A percentile compares a stretch with the other conserved stretches of the same genome.
phyloP scores from a whole-genome alignment of 2,329 filamentous ascomycete species.

The Ophiosphaerella narmari region DNA sequence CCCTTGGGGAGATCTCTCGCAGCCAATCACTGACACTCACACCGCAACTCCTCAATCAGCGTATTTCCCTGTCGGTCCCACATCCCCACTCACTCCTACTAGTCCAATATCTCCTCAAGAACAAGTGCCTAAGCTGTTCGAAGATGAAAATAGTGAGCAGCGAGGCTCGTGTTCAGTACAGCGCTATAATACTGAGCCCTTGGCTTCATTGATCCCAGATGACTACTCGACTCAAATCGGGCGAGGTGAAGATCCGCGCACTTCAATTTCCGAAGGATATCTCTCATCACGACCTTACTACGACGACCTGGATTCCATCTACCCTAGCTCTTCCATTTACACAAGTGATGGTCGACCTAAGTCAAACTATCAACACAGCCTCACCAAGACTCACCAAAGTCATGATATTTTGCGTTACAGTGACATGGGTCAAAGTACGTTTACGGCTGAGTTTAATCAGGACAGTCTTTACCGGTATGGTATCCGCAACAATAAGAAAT shows the following conservation, averaged over 20 bases:
- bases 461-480: conserved; percentile 20
- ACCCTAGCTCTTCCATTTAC: conserved; percentile 39
- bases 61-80: conserved; percentile 23
- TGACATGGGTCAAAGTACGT: conserved; percentile 12
- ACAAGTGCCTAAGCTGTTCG: background rate
- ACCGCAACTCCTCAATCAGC: conserved; percentile 15
- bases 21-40: conserved; percentile 25
- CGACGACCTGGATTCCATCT: conserved; percentile 36
- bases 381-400: conserved; percentile 23
- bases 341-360: conserved; percentile 25
- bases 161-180: conserved; percentile 1
- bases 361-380: conserved; percentile 27
- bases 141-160: conserved; percentile 11
- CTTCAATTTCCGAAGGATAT: conserved; percentile 14
- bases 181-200: conserved; percentile 14
- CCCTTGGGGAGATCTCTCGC: conserved; percentile 23
- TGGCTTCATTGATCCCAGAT: conserved; percentile 39
- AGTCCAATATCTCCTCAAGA: conserved; percentile 9
- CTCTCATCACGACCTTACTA: conserved; percentile 27
- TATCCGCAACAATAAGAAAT: conserved; percentile 10
- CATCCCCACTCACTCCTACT: conserved; percentile 23
- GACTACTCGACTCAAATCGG: conserved; percentile 27
- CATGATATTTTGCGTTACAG: conserved; percentile 26
- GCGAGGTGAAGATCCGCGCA: conserved; percentile 11
- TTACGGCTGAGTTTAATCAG: conserved; percentile 19